Percentiles rank a stretch among this genome's conserved stretches.
Conservation (phyloP, 2,329 filamentous ascomycete species). For the Juglanconis sp. region DNA sequence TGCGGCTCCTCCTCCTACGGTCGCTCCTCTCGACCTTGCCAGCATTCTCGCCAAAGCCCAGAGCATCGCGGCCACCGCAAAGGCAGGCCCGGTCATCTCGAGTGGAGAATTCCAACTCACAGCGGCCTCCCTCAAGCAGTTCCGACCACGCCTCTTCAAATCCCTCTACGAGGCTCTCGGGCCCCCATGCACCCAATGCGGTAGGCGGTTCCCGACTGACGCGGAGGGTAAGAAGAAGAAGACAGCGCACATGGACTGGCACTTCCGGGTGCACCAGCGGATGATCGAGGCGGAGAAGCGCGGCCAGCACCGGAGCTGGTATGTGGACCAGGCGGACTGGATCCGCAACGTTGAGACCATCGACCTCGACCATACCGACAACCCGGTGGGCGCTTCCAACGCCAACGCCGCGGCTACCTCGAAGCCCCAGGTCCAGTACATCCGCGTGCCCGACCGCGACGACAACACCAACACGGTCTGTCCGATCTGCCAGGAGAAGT, state of each 20-base stretch:
- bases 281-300: conserved; percentile 82
- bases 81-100: conserved; percentile 18
- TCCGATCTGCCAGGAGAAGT: conserved; percentile 93
- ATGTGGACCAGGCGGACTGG: conserved; percentile 93
- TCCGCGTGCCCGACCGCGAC: conserved; percentile 78
- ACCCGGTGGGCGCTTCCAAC: conserved; percentile 31
- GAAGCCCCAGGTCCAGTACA: conserved; percentile 61
- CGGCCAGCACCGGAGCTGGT: conserved; percentile 91
- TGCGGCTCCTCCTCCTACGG: conserved; percentile 23
- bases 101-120: conserved; percentile 54
- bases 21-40: conserved; percentile 25
- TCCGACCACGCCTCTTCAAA: conserved; percentile 69
- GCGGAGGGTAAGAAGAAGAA: conserved; percentile 81
- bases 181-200: conserved; percentile 87
- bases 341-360: conserved; percentile 78
- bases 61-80: conserved; percentile 15
- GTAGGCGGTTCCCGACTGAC: conserved; percentile 76
- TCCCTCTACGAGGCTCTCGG: conserved; percentile 78
- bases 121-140: conserved; percentile 71
- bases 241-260: conserved; percentile 93
- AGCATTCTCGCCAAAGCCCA: conserved; percentile 24
- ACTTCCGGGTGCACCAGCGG: conserved; percentile 89
- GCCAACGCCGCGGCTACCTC: conserved; percentile 27
- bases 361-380: conserved; percentile 54
- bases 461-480: conserved; percentile 74